phyloP scores from a whole-genome alignment of 169 alveolate species.

The Eimeria brunetti region DNA sequence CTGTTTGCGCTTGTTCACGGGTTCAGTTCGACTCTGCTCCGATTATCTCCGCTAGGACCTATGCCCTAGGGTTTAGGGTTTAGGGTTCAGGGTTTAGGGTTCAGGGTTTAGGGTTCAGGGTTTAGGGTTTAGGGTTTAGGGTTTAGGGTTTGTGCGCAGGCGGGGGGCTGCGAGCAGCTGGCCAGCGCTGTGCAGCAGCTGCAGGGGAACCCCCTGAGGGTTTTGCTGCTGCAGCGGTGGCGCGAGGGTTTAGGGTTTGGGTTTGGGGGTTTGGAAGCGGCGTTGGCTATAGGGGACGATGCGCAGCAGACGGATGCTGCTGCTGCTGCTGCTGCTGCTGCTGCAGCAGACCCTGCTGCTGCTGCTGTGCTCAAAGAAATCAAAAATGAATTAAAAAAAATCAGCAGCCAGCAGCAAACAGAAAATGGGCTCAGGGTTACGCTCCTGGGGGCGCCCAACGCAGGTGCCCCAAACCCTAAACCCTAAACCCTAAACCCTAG shows the following conservation, averaged over 20 bases:
- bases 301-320: slow-evolving; percentile 20
- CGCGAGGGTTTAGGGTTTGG: background rate
- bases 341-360: slow-evolving; percentile 4
- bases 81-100: background rate
- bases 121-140: slow-evolving; percentile 9
- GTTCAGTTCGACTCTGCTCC: no score
- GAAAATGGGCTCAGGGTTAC: background rate
- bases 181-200: slow-evolving; percentile 29
- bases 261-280: slow-evolving; percentile 40
- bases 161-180: slow-evolving; percentile 31
- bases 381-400: background rate
- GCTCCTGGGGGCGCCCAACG: slow-evolving; percentile 58
- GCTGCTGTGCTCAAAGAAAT: background rate
- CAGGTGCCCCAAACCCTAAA: slow-evolving; percentile 50
- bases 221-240: background rate
- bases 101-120: background rate
- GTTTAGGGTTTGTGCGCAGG: slow-evolving; percentile 34
- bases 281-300: slow-evolving; percentile 58
- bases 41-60: no score
- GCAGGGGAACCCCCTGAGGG: background rate
- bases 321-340: slow-evolving; percentile 24
- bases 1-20: no score
- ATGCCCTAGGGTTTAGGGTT: background rate
- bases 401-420: background rate
- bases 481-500: slow-evolving; percentile 14